These are phyloP conservation scores for Rhizoclosmatium sp. DNA, from an alignment of 192 early-diverging fungal genomes.

Conservation along the genomic window DNA sequence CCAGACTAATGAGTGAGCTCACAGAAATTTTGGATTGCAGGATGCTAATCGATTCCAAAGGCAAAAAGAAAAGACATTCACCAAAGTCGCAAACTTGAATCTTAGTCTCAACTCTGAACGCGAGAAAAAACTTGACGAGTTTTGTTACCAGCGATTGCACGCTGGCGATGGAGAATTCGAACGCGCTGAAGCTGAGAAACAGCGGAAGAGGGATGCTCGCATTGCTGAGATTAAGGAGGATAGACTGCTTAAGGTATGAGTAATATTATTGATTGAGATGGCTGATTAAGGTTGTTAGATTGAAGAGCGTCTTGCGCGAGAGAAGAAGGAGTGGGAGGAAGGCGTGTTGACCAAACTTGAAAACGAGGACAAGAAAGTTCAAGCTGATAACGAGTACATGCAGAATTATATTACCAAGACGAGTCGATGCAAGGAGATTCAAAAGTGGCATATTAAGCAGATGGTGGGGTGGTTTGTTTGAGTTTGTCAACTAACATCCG, in stretches of 20 bases:
- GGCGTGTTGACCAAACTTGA: background rate
- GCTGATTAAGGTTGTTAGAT: background rate
- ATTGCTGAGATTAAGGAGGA: slow-evolving; percentile 35
- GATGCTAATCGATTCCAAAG: slow-evolving; percentile 2
- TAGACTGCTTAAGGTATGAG: slow-evolving; percentile 2
- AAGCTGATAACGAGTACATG: slow-evolving; percentile 3
- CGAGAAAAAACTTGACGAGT: slow-evolving; percentile 19
- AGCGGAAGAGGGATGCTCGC: slow-evolving; percentile 10
- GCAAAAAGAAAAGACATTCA: background rate
- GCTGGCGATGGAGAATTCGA: slow-evolving; percentile 24
- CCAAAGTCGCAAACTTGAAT: slow-evolving; percentile 23
- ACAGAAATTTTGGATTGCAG: background rate
- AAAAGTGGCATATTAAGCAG: slow-evolving; percentile 13
- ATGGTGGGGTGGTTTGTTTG: slow-evolving; percentile 6
- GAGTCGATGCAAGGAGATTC: background rate
- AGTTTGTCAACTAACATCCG: background rate
- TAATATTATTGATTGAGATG: too few relatives aligned
- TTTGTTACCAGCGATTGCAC: background rate
- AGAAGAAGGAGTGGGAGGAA: background rate
- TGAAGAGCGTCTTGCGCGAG: background rate
- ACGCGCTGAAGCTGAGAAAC: slow-evolving; percentile 24
- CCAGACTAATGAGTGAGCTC: slow-evolving; percentile 2
- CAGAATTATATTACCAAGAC: slow-evolving; percentile 5
- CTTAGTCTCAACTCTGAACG: slow-evolving; percentile 3
- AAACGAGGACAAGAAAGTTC: background rate